Percentiles rank a stretch among this genome's conserved stretches.
Evolutionary conservation across 768 basidiomycete species (phyloP).

Genomic region (Kockovaella imperatae): DNA sequence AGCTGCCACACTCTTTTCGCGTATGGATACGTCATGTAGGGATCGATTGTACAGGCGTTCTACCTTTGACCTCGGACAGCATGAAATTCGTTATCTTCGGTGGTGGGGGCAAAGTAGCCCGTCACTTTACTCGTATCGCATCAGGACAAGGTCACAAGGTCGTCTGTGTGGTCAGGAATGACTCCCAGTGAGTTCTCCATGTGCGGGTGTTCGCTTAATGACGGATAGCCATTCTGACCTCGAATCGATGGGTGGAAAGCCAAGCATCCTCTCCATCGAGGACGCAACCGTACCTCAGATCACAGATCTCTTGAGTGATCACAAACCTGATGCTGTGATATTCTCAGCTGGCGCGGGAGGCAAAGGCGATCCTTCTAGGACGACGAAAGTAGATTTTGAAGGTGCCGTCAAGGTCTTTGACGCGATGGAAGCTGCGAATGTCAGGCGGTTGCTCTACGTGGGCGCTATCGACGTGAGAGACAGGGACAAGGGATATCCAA

Average conservation of each 20-base stretch:
- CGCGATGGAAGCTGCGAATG: conserved; percentile 54
- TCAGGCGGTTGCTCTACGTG: conserved; percentile 55
- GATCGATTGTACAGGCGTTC: too few species aligned
- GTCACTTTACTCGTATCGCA: conserved; percentile 53
- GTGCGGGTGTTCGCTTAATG: background rate
- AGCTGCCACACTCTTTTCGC: too few species aligned
- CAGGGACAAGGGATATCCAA: conserved; percentile 34
- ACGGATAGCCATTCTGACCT: conserved; percentile 33
- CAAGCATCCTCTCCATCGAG: conserved; percentile 56
- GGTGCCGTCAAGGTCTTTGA: conserved; percentile 65
- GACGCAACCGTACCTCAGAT: conserved; percentile 50
- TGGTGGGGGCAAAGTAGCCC: conserved; percentile 46
- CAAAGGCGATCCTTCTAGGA: conserved; percentile 51
- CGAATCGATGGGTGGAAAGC: conserved; percentile 45
- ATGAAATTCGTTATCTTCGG: conserved; percentile 39
- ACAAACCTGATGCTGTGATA: conserved; percentile 43
- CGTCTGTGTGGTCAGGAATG: conserved; percentile 54
- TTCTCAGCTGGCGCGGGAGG: conserved; percentile 54
- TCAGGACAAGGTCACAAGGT: conserved; percentile 47
- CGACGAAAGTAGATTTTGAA: conserved; percentile 55
- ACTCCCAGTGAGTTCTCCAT: conserved; percentile 46
- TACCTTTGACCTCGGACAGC: too few species aligned
- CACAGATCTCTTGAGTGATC: conserved; percentile 47
- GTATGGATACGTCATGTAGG: too few species aligned
- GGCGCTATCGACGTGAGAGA: conserved; percentile 57